Conservation (phyloP, 1,284 basidiomycete genomes). For the Ustilago trichophora region DNA sequence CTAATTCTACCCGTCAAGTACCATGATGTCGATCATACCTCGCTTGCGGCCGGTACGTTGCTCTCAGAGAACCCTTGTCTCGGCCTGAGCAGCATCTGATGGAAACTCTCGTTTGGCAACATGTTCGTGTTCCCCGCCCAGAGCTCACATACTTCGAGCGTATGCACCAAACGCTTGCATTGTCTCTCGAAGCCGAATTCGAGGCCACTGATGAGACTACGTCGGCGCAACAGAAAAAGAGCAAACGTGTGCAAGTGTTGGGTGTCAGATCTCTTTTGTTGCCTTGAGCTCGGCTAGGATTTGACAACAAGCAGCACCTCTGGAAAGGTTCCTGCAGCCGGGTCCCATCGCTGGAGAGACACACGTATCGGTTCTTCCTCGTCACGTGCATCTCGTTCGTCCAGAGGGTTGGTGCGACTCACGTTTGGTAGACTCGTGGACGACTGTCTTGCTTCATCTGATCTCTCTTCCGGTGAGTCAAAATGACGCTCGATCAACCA, state of each 20-base stretch:
- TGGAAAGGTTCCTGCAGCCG: constrained; percentile 51
- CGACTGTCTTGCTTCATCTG: background rate
- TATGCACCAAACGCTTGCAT: constrained; percentile 38
- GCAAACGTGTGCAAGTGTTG: background rate
- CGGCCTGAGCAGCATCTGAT: no score
- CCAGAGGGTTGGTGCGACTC: constrained; percentile 7
- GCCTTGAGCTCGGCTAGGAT: constrained; percentile 7
- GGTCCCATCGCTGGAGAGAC: constrained; percentile 53
- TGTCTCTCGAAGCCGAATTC: constrained; percentile 23
- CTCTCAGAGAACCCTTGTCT: no score
- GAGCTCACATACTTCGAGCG: constrained; percentile 36
- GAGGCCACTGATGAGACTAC: no score
- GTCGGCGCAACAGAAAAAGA: no score
- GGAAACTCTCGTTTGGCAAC: no score
- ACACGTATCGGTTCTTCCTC: constrained; percentile 24
- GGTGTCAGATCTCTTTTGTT: constrained; percentile 9
- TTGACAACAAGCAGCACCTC: constrained; percentile 57
- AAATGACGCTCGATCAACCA: constrained; percentile 53
- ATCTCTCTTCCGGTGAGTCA: background rate
- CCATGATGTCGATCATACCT: no score
- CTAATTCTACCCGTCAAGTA: no score
- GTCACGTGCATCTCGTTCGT: background rate
- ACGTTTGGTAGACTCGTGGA: constrained; percentile 13
- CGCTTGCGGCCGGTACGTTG: no score
- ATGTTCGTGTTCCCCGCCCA: no score